Evolutionary conservation across 257 asterid genomes (phyloP), one percentile per base, ranked within the genome.

Genomic region (Linderniella brevidens): DNA sequence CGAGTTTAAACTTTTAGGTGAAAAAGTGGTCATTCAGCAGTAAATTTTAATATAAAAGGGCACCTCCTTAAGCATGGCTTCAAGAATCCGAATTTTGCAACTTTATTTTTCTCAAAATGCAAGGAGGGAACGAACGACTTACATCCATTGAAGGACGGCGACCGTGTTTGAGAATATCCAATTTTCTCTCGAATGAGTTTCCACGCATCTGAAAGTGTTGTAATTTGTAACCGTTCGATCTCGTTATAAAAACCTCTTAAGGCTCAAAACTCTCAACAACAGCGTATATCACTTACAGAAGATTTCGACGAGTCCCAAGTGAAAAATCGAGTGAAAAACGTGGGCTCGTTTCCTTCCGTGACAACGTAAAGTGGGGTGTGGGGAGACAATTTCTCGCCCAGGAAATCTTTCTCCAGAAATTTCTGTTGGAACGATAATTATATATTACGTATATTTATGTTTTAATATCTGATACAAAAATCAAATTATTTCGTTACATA

Each of bases 231-330:
- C 19, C 10, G 54, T 5, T 13, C 37, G 37, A 15, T 17, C 18
- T 15, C 35, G 16, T 19, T 56, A n/a, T n/a, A 54, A 46, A 7
- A 7, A 1, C 13, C 19, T 47, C 7, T 19, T 18, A 1, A 15
- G 20, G 41, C 52, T 20, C 14, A 50, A 19, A 16, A 32, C 17
- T 50, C 35, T 46, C 15, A 32, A 38, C 25, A 17, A 41, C 17
- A 29, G 32, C 54, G 58, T 59, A 42, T 37, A 35, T 29, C 35
- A 58, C 87, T 45, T 82, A 90, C 96, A 58, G 47, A 68, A 58
- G 96, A 94, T 75, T 86, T 85, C 52, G 85, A 79, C 52, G 86
- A 78, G 68, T 90, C 99, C 99, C 99, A 90, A 39, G 94, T 76
- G 65, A 85, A 86, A 67, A 67, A 82, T 35, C 86, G 59, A 53